Conservation (phyloP, 164 flowering plant genomes). For the Umbilicus rupestris region DNA sequence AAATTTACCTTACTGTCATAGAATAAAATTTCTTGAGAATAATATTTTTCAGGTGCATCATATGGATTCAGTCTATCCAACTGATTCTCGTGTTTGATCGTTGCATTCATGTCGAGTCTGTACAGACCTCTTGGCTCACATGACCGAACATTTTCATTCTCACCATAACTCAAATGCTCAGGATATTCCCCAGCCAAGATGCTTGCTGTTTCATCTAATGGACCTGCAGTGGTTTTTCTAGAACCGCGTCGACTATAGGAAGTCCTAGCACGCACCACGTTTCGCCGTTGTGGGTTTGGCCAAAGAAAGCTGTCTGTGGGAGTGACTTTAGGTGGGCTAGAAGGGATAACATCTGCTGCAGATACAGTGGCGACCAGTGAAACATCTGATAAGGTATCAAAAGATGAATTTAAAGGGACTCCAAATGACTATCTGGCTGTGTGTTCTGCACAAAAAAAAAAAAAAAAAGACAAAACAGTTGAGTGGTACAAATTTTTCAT, state of each 20-base stretch:
- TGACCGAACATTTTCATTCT: too few species aligned
- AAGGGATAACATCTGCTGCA: constrained; percentile 16
- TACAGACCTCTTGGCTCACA: neutral
- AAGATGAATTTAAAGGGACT: constrained; percentile 20
- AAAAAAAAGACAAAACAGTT: neutral
- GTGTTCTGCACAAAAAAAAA: constrained; percentile 23
- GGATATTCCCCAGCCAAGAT: constrained; percentile 11
- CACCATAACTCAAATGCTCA: neutral
- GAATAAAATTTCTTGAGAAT: neutral
- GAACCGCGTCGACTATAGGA: constrained; percentile 14
- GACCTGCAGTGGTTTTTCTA: constrained; percentile 16
- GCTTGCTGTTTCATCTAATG: constrained; percentile 14
- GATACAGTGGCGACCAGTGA: constrained; percentile 23
- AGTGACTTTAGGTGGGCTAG: constrained; percentile 18
- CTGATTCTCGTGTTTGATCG: neutral
- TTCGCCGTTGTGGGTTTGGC: constrained; percentile 24
- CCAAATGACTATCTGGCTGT: constrained; percentile 14
- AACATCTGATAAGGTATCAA: constrained; percentile 28
- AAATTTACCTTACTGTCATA: neutral
- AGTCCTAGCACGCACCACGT: constrained; percentile 16
- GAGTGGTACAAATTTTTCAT: neutral
- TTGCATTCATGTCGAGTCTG: neutral
- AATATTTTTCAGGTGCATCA: constrained; percentile 1
- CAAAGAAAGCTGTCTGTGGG: constrained; percentile 31
- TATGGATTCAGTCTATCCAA: neutral